A percentile compares a stretch with the other conserved stretches of the same genome.
Evolutionary conservation across 2,329 filamentous ascomycete genomes (phyloP).

Genomic region (Hymenoscyphus scutula): DNA sequence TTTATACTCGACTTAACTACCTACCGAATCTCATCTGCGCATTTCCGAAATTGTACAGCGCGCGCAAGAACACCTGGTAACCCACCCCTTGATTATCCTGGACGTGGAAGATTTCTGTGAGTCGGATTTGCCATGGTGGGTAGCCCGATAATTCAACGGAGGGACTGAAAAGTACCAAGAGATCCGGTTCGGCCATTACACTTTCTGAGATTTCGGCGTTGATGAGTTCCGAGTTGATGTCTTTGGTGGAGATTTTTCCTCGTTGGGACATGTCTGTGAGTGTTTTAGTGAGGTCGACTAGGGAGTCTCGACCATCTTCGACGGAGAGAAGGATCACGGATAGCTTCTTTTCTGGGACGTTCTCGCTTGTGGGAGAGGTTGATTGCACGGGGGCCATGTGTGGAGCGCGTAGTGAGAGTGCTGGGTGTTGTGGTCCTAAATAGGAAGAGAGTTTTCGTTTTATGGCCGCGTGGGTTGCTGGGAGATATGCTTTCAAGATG

Average conservation of each 20-base stretch:
- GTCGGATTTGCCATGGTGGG: slow-evolving; percentile 90
- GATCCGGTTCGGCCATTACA: slow-evolving; percentile 84
- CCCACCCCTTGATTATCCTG: slow-evolving; percentile 79
- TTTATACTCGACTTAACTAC: slow-evolving; percentile 23
- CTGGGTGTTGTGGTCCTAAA: slow-evolving; percentile 73
- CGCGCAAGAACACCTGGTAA: slow-evolving; percentile 89
- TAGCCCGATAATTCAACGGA: slow-evolving; percentile 84
- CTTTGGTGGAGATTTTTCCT: slow-evolving; percentile 73
- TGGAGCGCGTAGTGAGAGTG: slow-evolving; percentile 70
- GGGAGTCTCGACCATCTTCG: slow-evolving; percentile 86
- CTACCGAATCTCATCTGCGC: slow-evolving; percentile 76
- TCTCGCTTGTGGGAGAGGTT: slow-evolving; percentile 42
- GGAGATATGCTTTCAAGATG: slow-evolving; percentile 82
- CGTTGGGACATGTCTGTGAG: slow-evolving; percentile 92
- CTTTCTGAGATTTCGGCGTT: slow-evolving; percentile 80
- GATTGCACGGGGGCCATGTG: slow-evolving; percentile 61
- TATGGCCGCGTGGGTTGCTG: slow-evolving; percentile 78
- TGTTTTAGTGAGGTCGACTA: slow-evolving; percentile 94
- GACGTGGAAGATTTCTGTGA: slow-evolving; percentile 89
- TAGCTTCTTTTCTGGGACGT: slow-evolving; percentile 40
- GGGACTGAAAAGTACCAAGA: slow-evolving; percentile 83
- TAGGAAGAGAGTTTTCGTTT: slow-evolving; percentile 79
- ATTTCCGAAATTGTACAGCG: slow-evolving; percentile 77
- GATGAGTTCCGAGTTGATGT: slow-evolving; percentile 83
- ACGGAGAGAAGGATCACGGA: slow-evolving; percentile 78